phyloP scores from a whole-genome alignment of 179 eudicot genomes.

The Beta corolliflora region DNA sequence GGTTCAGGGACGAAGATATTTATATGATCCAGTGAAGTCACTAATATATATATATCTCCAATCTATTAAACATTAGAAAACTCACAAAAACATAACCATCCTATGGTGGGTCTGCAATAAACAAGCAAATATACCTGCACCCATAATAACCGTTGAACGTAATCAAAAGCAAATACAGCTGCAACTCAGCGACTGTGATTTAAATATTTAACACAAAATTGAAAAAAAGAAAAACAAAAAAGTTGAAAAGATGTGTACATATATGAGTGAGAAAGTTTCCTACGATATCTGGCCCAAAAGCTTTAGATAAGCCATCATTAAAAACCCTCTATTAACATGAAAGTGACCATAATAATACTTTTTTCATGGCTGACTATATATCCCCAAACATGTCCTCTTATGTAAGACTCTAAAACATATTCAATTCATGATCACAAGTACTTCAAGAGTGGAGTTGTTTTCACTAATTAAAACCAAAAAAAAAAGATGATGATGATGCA shows the following conservation, averaged over 20 bases:
- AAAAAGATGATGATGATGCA: constrained; percentile 30
- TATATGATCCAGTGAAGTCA: constrained; percentile 22
- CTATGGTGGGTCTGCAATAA: constrained; percentile 28
- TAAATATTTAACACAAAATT: neutral
- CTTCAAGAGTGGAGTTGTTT: constrained; percentile 25
- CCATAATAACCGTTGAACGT: constrained; percentile 38
- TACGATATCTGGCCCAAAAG: constrained; percentile 42
- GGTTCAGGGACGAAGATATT: constrained; percentile 23
- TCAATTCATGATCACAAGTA: constrained; percentile 23
- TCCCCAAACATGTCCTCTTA: constrained; percentile 30
- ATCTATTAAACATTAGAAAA: constrained; percentile 20
- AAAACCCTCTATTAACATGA: constrained; percentile 34
- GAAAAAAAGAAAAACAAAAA: constrained; percentile 19
- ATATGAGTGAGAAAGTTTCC: constrained; percentile 43
- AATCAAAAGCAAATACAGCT: constrained; percentile 27
- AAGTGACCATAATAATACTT: constrained; percentile 30
- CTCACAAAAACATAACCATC: constrained; percentile 23
- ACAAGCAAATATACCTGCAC: constrained; percentile 35
- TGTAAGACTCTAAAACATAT: constrained; percentile 28
- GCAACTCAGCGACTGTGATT: neutral
- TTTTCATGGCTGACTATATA: constrained; percentile 35
- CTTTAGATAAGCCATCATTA: constrained; percentile 45
- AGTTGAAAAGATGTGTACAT: constrained; percentile 20
- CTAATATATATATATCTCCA: neutral
- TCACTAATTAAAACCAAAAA: constrained; percentile 1